Evolutionary conservation across 2,329 filamentous ascomycete genomes (phyloP).

Genomic region (Fusarium guadeloupense): DNA sequence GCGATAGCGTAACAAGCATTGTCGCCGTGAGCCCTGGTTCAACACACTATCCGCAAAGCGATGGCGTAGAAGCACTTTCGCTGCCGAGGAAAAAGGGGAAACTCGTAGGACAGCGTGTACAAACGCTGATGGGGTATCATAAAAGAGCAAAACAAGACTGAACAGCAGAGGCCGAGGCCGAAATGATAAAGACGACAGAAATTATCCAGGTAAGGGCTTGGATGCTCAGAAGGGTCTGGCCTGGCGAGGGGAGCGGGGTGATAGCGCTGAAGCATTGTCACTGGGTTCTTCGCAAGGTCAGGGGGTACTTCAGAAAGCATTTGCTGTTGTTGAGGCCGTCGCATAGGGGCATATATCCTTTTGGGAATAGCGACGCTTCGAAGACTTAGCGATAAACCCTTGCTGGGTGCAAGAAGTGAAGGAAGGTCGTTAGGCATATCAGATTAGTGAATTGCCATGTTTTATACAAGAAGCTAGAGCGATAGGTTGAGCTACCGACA

Average conservation of each 20-base stretch:
- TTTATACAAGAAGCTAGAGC: slow-evolving; percentile 33
- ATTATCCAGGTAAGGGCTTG: slow-evolving; percentile 6
- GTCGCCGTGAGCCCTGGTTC: slow-evolving; percentile 59
- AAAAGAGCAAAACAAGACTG: slow-evolving; percentile 40
- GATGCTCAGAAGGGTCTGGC: slow-evolving; percentile 5
- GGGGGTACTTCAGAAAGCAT: slow-evolving; percentile 46
- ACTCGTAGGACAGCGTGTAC: slow-evolving; percentile 56
- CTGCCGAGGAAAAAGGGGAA: slow-evolving; percentile 55
- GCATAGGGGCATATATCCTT: background rate
- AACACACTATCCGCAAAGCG: slow-evolving; percentile 61
- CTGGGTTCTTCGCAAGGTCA: slow-evolving; percentile 38
- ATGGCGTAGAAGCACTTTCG: slow-evolving; percentile 66
- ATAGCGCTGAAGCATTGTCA: slow-evolving; percentile 67
- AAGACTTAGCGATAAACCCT: background rate
- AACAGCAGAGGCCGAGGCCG: slow-evolving; percentile 28
- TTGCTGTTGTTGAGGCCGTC: slow-evolving; percentile 52
- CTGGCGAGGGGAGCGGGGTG: slow-evolving; percentile 22
- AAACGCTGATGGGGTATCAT: slow-evolving; percentile 59
- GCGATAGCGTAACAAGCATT: slow-evolving; percentile 66
- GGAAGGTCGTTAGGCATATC: slow-evolving; percentile 20
- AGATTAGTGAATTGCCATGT: background rate
- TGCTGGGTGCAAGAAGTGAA: slow-evolving; percentile 27
- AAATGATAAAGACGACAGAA: slow-evolving; percentile 27
- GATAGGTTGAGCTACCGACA: slow-evolving; percentile 52
- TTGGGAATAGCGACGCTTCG: background rate